Evolutionary conservation across 768 basidiomycete species (phyloP).

Genomic region (Termitomyces sp.): DNA sequence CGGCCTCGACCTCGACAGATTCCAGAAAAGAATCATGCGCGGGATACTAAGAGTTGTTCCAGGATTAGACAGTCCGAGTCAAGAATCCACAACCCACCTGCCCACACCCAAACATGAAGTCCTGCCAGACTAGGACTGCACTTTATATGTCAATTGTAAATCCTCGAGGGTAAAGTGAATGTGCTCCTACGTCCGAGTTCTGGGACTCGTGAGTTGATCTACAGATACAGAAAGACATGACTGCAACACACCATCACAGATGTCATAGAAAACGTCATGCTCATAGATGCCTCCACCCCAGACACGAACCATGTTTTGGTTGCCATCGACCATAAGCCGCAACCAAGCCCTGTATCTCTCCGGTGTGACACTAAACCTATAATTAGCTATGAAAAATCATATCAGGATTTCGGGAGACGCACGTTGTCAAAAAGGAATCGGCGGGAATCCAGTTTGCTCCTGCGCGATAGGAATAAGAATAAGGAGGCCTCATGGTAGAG

Average conservation of each 20-base stretch:
- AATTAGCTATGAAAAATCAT: background rate
- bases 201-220: conserved; percentile 15
- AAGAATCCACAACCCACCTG: conserved; percentile 41
- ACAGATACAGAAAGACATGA: background rate
- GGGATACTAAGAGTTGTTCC: conserved; percentile 55
- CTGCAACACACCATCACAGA: conserved; percentile 57
- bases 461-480: conserved; percentile 12
- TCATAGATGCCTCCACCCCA: conserved; percentile 97
- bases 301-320: conserved; percentile 88
- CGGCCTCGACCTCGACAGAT: conserved; percentile 72
- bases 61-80: background rate
- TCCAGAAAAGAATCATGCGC: conserved; percentile 77
- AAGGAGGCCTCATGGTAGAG: background rate
- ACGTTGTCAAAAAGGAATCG: conserved; percentile 87
- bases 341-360: conserved; percentile 76
- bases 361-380: conserved; percentile 30
- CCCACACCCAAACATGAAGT: conserved; percentile 96
- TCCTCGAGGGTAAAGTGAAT: too few relatives aligned
- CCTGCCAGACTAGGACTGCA: conserved; percentile 90
- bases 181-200: conserved; percentile 56
- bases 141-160: background rate
- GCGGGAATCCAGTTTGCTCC: conserved; percentile 95
- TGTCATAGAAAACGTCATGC: conserved; percentile 74
- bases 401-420: conserved; percentile 15
- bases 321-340: conserved; percentile 78